Evolutionary conservation across 495 filamentous ascomycete species (phyloP), one percentile per base, ranked within the genome.

Genomic region (Trichoderma erinaceum): DNA sequence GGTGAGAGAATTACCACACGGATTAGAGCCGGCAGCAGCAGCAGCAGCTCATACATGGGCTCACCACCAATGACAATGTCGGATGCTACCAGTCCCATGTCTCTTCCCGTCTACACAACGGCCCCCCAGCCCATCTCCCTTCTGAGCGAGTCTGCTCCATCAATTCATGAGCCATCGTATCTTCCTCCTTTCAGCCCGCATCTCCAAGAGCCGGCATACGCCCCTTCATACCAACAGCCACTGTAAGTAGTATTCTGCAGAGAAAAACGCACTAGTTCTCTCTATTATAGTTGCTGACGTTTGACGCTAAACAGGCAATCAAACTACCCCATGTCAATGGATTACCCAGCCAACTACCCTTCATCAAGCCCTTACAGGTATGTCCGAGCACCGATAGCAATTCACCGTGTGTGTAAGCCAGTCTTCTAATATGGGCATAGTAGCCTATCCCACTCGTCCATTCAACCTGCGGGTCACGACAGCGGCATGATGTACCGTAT

Each of bases 91-190:
- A 77, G 70, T 68, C 13, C 67, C 75, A 6, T 78, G 78, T 21
- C 74, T 72, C 32, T 76, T 79, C 78, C 81, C 44, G 71, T 82
- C 41, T 84, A 84, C 70, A 78, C 81, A 16, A 81, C 80, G 0
- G 80, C 81, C 0, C 78, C 81, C 0, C 68, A 78, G 6, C 76
- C 76, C 63, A 79, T 83, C 46, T 78, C 81, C 27, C 77, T 84
- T 16, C 73, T 84, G 2, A 69, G 80, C 38, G 81, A 84, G 66
- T 77, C 80, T 16, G 69, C 77, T 12, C 73, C 78, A 3, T 72
- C 74, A 11, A 70, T 77, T 66, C 65, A 72, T 27, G 75, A 76
- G 50, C 73, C 75, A 12, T 76, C 78, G 23, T 83, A 81, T 66
- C 77, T 77, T 23, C 74, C 81, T 10, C 79, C 80, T 23, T 67